Percentiles rank a stretch among this genome's conserved stretches.
These are phyloP conservation scores for Floccularia luteovirens DNA, from an alignment of 768 basidiomycete genomes.

Conservation along the genomic window DNA sequence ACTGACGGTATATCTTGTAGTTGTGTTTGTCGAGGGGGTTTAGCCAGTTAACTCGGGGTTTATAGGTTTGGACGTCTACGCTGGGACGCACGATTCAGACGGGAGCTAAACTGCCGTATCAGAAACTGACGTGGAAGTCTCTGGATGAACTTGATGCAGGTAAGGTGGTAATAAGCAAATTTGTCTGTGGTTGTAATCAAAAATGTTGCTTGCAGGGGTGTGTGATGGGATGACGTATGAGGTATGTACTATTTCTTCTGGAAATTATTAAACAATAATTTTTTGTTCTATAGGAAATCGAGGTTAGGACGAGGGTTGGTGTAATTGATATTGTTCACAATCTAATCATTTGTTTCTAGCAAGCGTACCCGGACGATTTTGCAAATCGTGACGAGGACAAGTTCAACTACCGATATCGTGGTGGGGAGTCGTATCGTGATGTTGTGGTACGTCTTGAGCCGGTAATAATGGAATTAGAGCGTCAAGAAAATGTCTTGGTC, in stretches of 20 bases:
- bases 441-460: conserved; percentile 94
- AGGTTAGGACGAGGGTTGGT: conserved; percentile 35
- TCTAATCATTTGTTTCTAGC: conserved; percentile 34
- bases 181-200: background rate
- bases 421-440: conserved; percentile 96
- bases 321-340: background rate
- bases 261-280: background rate
- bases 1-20: conserved; percentile 54
- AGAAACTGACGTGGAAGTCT: conserved; percentile 97
- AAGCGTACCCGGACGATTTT: conserved; percentile 96
- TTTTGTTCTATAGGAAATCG: conserved; percentile 61
- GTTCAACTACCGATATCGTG: conserved; percentile 97
- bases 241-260: conserved; percentile 19
- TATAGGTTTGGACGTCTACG: conserved; percentile 98
- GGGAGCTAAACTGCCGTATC: conserved; percentile 70
- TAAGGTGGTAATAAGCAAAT: conserved; percentile 8
- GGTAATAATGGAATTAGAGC: conserved; percentile 98
- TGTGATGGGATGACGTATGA: conserved; percentile 99
- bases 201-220: conserved; percentile 42
- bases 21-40: conserved; percentile 1
- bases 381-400: conserved; percentile 98
- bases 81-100: conserved; percentile 91
- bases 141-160: conserved; percentile 96
- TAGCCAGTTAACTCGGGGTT: background rate
- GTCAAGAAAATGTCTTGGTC: conserved; percentile 95